Evolutionary conservation across 148 eudicot species (phyloP).

Genomic region (Polygonum maritimum): DNA sequence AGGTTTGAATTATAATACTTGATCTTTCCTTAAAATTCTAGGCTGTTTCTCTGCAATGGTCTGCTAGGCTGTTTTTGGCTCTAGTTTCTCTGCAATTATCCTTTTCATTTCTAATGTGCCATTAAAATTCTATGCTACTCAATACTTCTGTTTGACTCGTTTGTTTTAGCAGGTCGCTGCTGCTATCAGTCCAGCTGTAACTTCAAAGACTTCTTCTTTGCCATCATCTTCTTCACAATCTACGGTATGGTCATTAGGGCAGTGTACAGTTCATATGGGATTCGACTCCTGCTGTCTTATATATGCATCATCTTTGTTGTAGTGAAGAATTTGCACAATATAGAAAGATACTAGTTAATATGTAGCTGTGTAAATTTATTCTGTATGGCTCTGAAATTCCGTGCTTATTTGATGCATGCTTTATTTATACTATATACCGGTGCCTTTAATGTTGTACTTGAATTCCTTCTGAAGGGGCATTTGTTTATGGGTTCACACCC

Average conservation of each 20-base stretch:
- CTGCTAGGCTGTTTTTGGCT: slow-evolving; percentile 1
- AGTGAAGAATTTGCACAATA: neutral
- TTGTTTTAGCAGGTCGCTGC: slow-evolving; percentile 55
- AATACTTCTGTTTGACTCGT: neutral
- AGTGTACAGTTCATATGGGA: neutral
- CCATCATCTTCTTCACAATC: slow-evolving; percentile 40
- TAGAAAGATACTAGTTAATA: neutral
- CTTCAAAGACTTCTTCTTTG: slow-evolving; percentile 55
- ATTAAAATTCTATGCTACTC: neutral
- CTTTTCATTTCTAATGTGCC: neutral
- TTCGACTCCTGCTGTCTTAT: neutral
- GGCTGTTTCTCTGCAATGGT: no score
- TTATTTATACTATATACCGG: neutral
- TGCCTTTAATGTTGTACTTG: neutral
- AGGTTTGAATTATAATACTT: slow-evolving; percentile 26
- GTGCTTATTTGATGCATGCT: neutral
- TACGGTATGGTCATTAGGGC: slow-evolving; percentile 38
- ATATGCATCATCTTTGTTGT: neutral
- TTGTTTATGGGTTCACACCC: neutral
- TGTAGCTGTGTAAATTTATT: neutral
- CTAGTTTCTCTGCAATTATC: neutral
- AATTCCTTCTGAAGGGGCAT: neutral
- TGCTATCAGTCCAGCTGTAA: slow-evolving; percentile 46
- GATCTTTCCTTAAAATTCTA: slow-evolving; percentile 6
- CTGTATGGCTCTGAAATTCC: neutral